Conservation (phyloP, 345 rosid genomes). For the Ricinus communis region DNA sequence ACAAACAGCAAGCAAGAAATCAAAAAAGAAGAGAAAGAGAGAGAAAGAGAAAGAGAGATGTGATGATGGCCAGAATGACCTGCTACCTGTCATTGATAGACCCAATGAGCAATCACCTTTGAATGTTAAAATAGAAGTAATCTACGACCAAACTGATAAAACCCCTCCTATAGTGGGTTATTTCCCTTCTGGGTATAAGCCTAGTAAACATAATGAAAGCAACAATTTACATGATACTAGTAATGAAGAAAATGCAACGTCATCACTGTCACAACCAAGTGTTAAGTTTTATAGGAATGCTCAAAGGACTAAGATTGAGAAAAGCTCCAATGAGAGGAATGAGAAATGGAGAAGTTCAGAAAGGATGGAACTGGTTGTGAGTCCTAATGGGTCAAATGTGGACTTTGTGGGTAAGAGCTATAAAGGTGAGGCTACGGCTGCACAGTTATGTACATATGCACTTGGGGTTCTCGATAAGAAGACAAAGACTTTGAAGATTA, state of each 20-base stretch:
- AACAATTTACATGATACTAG: background rate
- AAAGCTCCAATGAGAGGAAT: conserved; percentile 15
- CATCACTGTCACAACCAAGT: conserved; percentile 20
- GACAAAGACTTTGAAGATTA: conserved; percentile 51
- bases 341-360: conserved; percentile 37
- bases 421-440: conserved; percentile 60
- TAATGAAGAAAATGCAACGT: background rate
- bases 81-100: background rate
- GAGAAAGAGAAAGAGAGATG: background rate
- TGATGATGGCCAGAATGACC: background rate
- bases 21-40: conserved; percentile 25
- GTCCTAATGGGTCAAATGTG: conserved; percentile 52
- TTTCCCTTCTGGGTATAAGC: conserved; percentile 71
- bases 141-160: conserved; percentile 45
- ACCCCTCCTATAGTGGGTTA: conserved; percentile 67
- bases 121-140: conserved; percentile 37
- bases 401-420: conserved; percentile 73
- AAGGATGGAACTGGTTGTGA: conserved; percentile 70
- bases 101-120: background rate
- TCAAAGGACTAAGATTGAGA: conserved; percentile 21
- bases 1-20: conserved; percentile 17
- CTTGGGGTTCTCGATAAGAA: conserved; percentile 77
- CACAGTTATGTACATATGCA: conserved; percentile 58
- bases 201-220: conserved; percentile 18
- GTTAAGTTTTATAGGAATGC: conserved; percentile 48